A percentile compares a stretch with the other conserved stretches of the same genome.
These are phyloP conservation scores for Glutinoglossum americanum DNA, from an alignment of 495 filamentous ascomycete genomes.

Conservation along the genomic window DNA sequence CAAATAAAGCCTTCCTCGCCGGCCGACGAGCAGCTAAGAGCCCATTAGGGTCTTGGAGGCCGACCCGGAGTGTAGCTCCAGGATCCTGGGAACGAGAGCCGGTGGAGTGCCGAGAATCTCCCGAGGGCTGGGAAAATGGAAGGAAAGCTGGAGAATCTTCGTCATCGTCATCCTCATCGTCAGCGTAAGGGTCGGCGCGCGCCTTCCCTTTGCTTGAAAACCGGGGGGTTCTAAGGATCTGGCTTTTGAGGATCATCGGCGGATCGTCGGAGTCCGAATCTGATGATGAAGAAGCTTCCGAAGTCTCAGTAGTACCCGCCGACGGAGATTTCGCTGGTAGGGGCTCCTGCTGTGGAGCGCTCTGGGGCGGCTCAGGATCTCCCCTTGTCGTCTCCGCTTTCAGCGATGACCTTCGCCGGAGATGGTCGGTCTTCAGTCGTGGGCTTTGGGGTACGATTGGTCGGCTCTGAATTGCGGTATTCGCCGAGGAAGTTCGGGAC, in stretches of 20 bases:
- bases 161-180: conserved; percentile 28
- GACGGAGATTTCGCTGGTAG: not conserved
- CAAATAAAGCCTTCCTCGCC: not conserved
- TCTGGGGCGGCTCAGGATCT: conserved; percentile 9
- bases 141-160: conserved; percentile 47
- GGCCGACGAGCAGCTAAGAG: not conserved
- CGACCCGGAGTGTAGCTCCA: conserved; percentile 36
- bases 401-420: conserved; percentile 16
- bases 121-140: conserved; percentile 27
- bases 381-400: conserved; percentile 4
- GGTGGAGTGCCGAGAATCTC: conserved; percentile 3
- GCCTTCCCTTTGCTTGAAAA: conserved; percentile 7
- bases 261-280: conserved; percentile 1
- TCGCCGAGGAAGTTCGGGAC: conserved; percentile 38
- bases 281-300: conserved; percentile 1
- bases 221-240: not conserved
- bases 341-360: not conserved
- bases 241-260: not conserved
- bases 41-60: conserved; percentile 16
- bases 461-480: conserved; percentile 25
- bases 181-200: conserved; percentile 37
- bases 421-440: conserved; percentile 10
- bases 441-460: not conserved
- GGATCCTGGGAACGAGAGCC: conserved; percentile 25
- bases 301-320: not conserved